Base-by-base conservation (phyloP, 129 eudicot species). In the Pittosporum tobira region DNA sequence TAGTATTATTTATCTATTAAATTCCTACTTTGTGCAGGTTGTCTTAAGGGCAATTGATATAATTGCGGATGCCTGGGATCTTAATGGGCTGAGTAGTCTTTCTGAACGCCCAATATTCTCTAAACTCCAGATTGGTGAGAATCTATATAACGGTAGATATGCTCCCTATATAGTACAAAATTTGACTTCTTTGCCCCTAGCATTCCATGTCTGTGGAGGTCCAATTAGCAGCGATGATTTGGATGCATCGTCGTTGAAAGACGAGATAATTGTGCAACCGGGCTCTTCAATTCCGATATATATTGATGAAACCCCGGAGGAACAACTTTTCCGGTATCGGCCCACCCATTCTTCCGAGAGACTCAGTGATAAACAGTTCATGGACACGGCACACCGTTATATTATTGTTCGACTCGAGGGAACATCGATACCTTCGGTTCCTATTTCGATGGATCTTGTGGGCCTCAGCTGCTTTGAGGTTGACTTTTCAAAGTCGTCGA, bases 391-490 rank as follows among this genome's bases (percentile, higher is more conserved):
- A 57, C 99, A 87, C 78, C 84, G 76, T 63, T 87, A 81, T 75
- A 71, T 93, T 46, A 44, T 64, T 57, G 70, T 87, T 66, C 94
- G 80, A 66, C 80, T 87, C 69, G 96, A 93, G 73, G 99, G 96
- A 65, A 81, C 96, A n/a, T 74, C 88, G 65, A 68, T 57, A 14
- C 74, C 73, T 19, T 93, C 96, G 1, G 48, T 75, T 71, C 99
- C 99, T 25, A 79, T 87, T 57, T 93, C 99, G 21, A 81, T 93
- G 80, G 96, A 93, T 75, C 90, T 87, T 63, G 99, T 87, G 50
- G 99, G 99, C 26, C 85, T 80, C 22, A 84, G 88, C 68, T 93
- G 75, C 70, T 79, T 93, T 66, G 88, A 84, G 71, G 96, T 84
- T 47, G 87, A 93, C 59, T 87, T 93, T 76, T 91, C 99, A 24